Evolutionary conservation across 208 protist species (phyloP), one percentile per base, ranked within the genome.

Genomic region (Acanthamoeba triangularis): DNA sequence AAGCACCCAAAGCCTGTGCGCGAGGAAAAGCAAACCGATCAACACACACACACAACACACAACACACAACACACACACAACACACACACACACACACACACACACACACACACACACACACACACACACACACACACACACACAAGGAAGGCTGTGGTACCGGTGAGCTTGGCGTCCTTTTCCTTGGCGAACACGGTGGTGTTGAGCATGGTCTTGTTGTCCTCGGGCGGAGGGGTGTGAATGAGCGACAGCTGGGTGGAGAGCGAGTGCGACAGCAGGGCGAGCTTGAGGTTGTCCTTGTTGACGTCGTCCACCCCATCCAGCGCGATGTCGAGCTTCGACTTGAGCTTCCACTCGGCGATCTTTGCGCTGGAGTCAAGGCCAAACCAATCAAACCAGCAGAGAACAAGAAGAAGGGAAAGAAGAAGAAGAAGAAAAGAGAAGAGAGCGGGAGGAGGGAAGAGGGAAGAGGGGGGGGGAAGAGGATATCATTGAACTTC

Each of bases 281-380:
- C n/a, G 49, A 69, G 56, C 33, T 65, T 65, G 49, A 69, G 82
- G 25, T 90, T 90, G 47, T 90, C 47, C 47, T 69, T 67, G 56
- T 90, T 90, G 14, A 30, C 30, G n/a, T 90, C 82, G 0, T 69
- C 82, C 23, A 90, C 30, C 25, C 30, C 52, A 18, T 90, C 82
- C 23, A 90, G 56, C 33, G 82, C 47, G 47, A 90, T 67, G 30
- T 90, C 82, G 49, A 90, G 25, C 47, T 90, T 59, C 30, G 82
- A 90, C 30, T 90, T 90, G 30, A 90, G 82, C 82, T 90, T 90
- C 82, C 82, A 90, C 52, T 69, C 82, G 25, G 82, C 82, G 28
- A 90, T 90, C 56, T 82, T 44, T 82, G 25, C 33, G 74, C 8
- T 8, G 7, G 6, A 44, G 37, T 82, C 37, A 82, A 82, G 65